Percentiles rank a stretch among this genome's conserved stretches.
phyloP scores from a whole-genome alignment of 2,329 filamentous ascomycete genomes.

The Phyllosticta capitalensis region DNA sequence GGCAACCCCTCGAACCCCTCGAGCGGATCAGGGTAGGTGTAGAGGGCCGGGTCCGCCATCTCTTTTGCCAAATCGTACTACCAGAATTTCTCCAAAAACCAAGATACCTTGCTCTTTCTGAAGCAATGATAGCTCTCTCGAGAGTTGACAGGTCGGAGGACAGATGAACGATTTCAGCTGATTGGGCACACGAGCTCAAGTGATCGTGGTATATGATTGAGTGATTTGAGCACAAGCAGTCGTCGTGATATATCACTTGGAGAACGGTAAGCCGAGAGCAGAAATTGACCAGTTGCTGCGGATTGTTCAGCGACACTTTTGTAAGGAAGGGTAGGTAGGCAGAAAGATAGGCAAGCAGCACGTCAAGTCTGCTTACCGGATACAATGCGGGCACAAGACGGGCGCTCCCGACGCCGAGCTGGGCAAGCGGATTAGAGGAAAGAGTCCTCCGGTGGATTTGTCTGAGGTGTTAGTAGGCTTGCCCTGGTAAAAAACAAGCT shows the following conservation, averaged over 20 bases:
- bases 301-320: neutral
- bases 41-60: constrained; percentile 35
- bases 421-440: too few relatives aligned
- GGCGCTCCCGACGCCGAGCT: neutral
- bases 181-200: too few relatives aligned
- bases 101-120: neutral
- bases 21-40: constrained; percentile 48
- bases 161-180: too few relatives aligned
- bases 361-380: neutral
- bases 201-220: neutral
- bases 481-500: too few relatives aligned
- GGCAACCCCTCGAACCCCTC: constrained; percentile 48
- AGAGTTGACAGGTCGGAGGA: too few relatives aligned
- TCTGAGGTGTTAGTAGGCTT: neutral
- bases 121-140: too few relatives aligned
- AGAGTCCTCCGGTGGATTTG: neutral
- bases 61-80: neutral
- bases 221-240: neutral
- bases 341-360: neutral
- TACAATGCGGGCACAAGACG: neutral
- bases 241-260: too few relatives aligned
- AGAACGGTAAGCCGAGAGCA: too few relatives aligned
- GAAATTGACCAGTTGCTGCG: too few relatives aligned
- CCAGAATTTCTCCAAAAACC: too few relatives aligned
- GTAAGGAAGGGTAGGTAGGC: neutral